A percentile compares a stretch with the other conserved stretches of the same genome.
Conservation (phyloP, 208 protist genomes). For the Acanthamoeba royreba region DNA sequence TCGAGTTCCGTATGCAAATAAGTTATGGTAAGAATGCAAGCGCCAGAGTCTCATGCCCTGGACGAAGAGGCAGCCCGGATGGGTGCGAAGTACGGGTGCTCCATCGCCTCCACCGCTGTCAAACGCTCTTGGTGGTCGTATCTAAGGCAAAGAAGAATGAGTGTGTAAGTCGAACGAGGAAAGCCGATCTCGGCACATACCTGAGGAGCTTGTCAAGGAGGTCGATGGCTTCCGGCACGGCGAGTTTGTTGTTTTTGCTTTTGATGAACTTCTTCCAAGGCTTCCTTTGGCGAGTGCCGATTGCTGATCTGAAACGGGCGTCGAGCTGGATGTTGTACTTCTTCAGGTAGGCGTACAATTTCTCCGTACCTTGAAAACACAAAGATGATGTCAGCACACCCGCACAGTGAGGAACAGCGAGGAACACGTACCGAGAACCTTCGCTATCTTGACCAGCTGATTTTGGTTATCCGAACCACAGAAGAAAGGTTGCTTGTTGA, state of each 20-base stretch:
- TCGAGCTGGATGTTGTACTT: slow-evolving; percentile 90
- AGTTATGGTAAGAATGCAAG: neutral
- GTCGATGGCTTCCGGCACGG: slow-evolving; percentile 94
- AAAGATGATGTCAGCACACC: neutral
- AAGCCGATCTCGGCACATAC: slow-evolving; percentile 58
- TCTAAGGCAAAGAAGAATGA: neutral
- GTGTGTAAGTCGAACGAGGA: neutral
- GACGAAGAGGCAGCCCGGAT: neutral
- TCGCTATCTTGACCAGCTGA: slow-evolving; percentile 90
- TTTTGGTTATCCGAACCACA: slow-evolving; percentile 96
- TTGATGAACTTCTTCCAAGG: slow-evolving; percentile 63
- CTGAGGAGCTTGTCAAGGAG: slow-evolving; percentile 97
- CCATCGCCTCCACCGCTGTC: slow-evolving; percentile 97
- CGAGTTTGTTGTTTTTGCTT: slow-evolving; percentile 93
- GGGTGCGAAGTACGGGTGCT: slow-evolving; percentile 95
- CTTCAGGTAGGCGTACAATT: slow-evolving; percentile 88
- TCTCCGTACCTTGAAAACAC: slow-evolving; percentile 62
- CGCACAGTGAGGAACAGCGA: neutral
- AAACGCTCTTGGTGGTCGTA: slow-evolving; percentile 95
- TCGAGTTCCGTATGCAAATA: neutral
- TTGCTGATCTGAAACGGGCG: neutral
- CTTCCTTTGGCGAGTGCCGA: slow-evolving; percentile 46
- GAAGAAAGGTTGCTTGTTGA: slow-evolving; percentile 97
- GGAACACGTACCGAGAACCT: slow-evolving; percentile 89
- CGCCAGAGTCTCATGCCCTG: neutral